A percentile compares a stretch with the other conserved stretches of the same genome.
These are phyloP conservation scores for Hirsutella thompsonii DNA, from an alignment of 2,329 filamentous ascomycete species.

Conservation along the genomic window DNA sequence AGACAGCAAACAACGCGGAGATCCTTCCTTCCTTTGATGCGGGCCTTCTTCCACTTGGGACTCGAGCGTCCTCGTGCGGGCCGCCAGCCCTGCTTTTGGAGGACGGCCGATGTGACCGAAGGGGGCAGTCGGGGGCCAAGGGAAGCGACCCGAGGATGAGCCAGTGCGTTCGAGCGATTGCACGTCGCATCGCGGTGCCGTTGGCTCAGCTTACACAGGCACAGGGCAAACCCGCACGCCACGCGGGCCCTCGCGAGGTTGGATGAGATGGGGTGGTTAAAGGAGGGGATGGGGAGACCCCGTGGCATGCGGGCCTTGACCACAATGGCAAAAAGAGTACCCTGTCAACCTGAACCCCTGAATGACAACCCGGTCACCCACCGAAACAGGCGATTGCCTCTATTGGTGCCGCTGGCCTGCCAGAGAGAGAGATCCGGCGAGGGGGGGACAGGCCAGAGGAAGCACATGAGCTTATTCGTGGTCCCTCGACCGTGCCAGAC, in stretches of 20 bases:
- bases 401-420: not conserved
- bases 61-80: no score
- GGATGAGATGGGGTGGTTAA: no score
- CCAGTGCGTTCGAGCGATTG: not conserved
- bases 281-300: no score
- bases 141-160: not conserved
- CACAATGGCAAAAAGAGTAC: not conserved
- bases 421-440: no score
- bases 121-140: no score
- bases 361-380: slow-evolving; percentile 1
- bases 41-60: no score
- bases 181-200: not conserved
- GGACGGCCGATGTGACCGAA: no score
- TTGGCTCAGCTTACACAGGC: not conserved
- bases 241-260: not conserved
- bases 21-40: no score
- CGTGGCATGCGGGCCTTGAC: not conserved
- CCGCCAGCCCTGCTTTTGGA: no score
- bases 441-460: no score
- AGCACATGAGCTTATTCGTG: no score
- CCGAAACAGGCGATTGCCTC: not conserved
- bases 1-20: not conserved
- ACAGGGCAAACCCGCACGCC: not conserved
- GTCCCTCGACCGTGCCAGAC: no score
- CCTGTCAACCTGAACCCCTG: not conserved